phyloP scores from a whole-genome alignment of 2,329 filamentous ascomycete genomes.

The Hypomyces perniciosus region DNA sequence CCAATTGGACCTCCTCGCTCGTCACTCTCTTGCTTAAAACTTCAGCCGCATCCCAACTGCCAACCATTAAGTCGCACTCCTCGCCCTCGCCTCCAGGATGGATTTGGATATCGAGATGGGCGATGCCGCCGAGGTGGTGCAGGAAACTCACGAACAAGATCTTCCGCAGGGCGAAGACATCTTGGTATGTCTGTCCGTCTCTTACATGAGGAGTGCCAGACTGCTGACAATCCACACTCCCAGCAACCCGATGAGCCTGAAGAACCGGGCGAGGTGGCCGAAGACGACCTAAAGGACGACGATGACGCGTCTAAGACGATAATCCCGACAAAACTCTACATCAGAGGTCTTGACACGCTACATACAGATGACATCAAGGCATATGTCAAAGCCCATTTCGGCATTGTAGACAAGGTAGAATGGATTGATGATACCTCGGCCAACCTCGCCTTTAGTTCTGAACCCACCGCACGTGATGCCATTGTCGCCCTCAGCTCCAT shows the following conservation, averaged over 20 bases:
- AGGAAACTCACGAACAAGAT: constrained; percentile 23
- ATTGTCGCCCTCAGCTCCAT: constrained; percentile 47
- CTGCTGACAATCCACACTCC: constrained; percentile 14
- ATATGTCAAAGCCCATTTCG: constrained; percentile 66
- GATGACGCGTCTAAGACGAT: constrained; percentile 23
- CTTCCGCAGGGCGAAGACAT: constrained; percentile 31
- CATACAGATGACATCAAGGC: constrained; percentile 73
- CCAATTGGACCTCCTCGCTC: background rate
- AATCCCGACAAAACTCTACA: constrained; percentile 61
- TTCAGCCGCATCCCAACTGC: too few relatives aligned
- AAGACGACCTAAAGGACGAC: constrained; percentile 24
- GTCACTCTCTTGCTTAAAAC: background rate
- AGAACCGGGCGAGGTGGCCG: constrained; percentile 33
- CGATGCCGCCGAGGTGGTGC: constrained; percentile 41
- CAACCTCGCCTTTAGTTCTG: constrained; percentile 70
- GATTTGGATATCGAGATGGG: constrained; percentile 70
- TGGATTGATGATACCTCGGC: constrained; percentile 94
- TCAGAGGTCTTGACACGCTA: constrained; percentile 76
- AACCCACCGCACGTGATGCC: constrained; percentile 47
- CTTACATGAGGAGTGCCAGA: background rate
- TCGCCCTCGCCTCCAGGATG: constrained; percentile 38
- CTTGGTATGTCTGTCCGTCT: constrained; percentile 21
- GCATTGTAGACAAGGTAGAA: constrained; percentile 60
- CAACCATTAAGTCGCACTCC: background rate
- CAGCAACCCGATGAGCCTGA: constrained; percentile 32